Evolutionary conservation across 805 yeast genomes (phyloP).

Genomic region (Brettanomyces anomalus): DNA sequence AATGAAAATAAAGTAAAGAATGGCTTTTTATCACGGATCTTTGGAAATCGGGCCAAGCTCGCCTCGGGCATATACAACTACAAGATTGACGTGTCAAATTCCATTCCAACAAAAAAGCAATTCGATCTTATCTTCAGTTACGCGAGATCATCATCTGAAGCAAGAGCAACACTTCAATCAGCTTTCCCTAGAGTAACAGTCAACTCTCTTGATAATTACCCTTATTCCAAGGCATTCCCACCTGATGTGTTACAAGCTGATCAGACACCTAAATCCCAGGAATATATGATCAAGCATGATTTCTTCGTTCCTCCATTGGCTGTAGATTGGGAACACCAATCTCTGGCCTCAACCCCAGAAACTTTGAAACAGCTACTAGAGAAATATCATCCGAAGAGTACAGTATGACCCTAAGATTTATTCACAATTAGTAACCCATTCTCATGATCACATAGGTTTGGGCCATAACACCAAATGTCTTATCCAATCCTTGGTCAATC

Average conservation of each 20-base stretch:
- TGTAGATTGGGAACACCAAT: conserved; percentile 55
- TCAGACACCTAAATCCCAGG: conserved; percentile 7
- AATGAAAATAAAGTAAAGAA: not conserved
- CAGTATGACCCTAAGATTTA: too few relatives aligned
- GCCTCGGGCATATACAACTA: conserved; percentile 13
- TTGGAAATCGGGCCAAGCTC: conserved; percentile 10
- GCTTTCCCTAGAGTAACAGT: conserved; percentile 22
- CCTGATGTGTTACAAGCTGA: not conserved
- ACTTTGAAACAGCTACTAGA: conserved; percentile 36
- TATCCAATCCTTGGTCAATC: conserved; percentile 69
- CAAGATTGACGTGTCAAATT: conserved; percentile 15
- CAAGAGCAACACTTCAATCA: conserved; percentile 18
- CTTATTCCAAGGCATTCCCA: too few relatives aligned
- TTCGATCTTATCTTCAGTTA: conserved; percentile 20
- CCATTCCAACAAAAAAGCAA: conserved; percentile 25
- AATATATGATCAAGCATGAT: conserved; percentile 14
- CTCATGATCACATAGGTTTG: conserved; percentile 86
- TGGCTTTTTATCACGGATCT: conserved; percentile 3
- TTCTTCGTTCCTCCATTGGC: conserved; percentile 37
- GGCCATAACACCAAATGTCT: conserved; percentile 79
- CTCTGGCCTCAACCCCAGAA: conserved; percentile 41
- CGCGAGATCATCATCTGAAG: conserved; percentile 19
- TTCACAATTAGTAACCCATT: conserved; percentile 51
- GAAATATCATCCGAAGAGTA: conserved; percentile 21
- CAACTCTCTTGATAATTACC: conserved; percentile 1